These are phyloP conservation scores for Fusarium poae DNA, from an alignment of 2,329 filamentous ascomycete species.

Conservation along the genomic window DNA sequence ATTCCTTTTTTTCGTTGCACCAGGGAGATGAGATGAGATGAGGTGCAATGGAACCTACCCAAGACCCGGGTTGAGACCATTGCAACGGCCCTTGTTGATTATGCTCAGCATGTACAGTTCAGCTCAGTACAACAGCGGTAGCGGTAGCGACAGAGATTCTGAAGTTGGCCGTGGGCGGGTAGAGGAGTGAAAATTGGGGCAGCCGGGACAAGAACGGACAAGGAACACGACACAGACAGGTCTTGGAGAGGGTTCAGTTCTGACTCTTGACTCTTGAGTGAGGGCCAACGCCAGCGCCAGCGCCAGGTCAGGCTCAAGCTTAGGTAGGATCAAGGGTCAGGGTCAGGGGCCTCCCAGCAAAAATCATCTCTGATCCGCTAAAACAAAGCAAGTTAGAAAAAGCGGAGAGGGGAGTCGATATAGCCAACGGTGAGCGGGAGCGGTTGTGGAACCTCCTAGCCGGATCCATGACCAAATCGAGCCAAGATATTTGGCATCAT, in stretches of 20 bases:
- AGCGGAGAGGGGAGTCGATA: constrained; percentile 17
- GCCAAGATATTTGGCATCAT: constrained; percentile 41
- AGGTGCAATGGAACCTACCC: constrained; percentile 40
- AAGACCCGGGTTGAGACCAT: constrained; percentile 36
- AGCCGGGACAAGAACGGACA: not conserved
- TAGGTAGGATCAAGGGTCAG: constrained; percentile 2
- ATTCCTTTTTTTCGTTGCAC: constrained; percentile 22
- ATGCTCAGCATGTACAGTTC: not conserved
- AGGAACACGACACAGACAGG: constrained; percentile 6
- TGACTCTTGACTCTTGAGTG: constrained; percentile 1
- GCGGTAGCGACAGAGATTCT: constrained; percentile 1
- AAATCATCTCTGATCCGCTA: constrained; percentile 2
- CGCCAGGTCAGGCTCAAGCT: constrained; percentile 2
- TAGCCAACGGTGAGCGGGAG: constrained; percentile 44
- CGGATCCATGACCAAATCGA: constrained; percentile 18
- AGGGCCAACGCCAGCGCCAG: constrained; percentile 1
- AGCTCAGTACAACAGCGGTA: not conserved
- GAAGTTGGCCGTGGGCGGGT: not conserved
- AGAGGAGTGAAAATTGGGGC: constrained; percentile 15
- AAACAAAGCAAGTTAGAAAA: not conserved
- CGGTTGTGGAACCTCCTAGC: constrained; percentile 37
- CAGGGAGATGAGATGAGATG: constrained; percentile 40
- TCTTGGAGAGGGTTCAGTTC: constrained; percentile 12
- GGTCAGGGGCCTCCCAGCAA: not conserved
- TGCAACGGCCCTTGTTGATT: constrained; percentile 19